A percentile compares a stretch with the other conserved stretches of the same genome.
Conservation (phyloP, 1,139 yeast species). For the Pichia sp. region DNA sequence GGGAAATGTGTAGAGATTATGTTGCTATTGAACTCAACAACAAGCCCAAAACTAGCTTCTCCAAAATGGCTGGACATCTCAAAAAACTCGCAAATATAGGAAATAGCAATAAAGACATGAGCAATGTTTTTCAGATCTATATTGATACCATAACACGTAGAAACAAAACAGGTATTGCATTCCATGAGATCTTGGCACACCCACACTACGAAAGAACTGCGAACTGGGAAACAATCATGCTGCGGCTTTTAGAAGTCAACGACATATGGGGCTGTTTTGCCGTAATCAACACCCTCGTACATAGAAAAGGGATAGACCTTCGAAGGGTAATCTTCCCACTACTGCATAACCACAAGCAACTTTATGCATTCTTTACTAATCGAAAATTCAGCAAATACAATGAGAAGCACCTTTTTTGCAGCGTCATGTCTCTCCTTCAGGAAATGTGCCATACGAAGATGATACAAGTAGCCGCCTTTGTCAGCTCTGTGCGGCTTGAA, state of each 20-base stretch:
- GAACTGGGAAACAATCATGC: constrained; percentile 3
- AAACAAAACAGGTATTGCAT: not conserved
- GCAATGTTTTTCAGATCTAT: constrained; percentile 3
- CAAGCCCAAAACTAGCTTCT: not conserved
- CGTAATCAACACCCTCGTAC: constrained; percentile 1
- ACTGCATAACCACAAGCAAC: not conserved
- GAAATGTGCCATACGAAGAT: not conserved
- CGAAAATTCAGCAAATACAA: not conserved
- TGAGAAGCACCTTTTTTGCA: not conserved
- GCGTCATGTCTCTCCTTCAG: not conserved
- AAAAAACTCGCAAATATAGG: not conserved
- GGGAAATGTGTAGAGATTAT: constrained; percentile 9
- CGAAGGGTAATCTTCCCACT: not conserved
- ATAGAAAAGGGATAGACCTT: not conserved
- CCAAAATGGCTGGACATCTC: not conserved
- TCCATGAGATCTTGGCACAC: constrained; percentile 1
- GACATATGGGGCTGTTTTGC: constrained; percentile 9
- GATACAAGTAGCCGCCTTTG: not conserved
- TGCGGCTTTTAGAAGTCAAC: not conserved
- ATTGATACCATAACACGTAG: not conserved
- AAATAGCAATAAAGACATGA: not conserved
- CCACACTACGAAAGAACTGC: not conserved
- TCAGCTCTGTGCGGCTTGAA: not conserved
- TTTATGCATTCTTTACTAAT: constrained; percentile 8
- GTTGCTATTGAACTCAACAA: not conserved